phyloP scores from a whole-genome alignment of 768 basidiomycete genomes.

The Fistulinella prunicolor region DNA sequence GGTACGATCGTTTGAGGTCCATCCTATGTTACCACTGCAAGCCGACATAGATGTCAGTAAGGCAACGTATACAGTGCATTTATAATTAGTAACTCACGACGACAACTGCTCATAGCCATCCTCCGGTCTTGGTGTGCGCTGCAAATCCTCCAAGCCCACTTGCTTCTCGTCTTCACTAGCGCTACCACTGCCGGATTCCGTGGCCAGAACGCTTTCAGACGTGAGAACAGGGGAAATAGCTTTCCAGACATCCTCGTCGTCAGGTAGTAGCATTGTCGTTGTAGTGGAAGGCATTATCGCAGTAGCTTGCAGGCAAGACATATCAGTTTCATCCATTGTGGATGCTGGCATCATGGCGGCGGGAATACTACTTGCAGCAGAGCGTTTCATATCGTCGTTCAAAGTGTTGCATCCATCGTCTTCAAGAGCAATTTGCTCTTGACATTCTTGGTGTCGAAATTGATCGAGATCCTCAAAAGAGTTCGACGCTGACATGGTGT shows the following conservation, averaged over 20 bases:
- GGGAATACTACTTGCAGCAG: background rate
- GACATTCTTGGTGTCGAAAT: background rate
- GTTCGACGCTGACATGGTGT: background rate
- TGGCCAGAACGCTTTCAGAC: background rate
- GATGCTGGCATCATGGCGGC: background rate
- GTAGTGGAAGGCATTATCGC: background rate
- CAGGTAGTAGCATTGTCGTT: background rate
- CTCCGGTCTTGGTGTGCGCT: too few relatives aligned
- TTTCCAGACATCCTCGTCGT: background rate
- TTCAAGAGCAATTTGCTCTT: background rate
- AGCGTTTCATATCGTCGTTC: background rate
- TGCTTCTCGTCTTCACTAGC: background rate
- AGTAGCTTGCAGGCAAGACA: background rate
- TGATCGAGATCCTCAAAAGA: background rate
- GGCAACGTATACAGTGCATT: background rate
- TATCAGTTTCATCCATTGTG: background rate
- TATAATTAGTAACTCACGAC: conserved; percentile 4
- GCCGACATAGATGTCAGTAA: background rate
- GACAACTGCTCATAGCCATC: background rate
- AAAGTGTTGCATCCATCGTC: background rate
- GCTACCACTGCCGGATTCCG: background rate
- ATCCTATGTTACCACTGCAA: background rate
- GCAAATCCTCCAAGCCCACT: background rate
- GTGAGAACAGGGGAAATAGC: background rate
- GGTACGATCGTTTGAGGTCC: background rate